Base-by-base conservation (phyloP, 306 rosid species). In the Prinsepia uniflora region DNA sequence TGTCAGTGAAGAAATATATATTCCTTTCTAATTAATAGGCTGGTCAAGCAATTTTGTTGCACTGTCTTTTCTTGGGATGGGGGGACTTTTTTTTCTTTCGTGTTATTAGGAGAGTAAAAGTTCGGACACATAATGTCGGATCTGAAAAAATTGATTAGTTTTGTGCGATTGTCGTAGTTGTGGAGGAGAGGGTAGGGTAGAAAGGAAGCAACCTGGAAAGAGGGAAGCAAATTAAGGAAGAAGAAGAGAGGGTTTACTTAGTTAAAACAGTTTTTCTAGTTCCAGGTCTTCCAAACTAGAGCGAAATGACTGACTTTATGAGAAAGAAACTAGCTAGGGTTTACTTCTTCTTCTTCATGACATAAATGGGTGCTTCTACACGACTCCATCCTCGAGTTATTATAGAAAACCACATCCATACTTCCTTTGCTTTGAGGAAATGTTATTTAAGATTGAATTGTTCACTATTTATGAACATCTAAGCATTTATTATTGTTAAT, bases 191-290 rank as follows among this genome's bases (percentile, higher is more conserved):
- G 15, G 66, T 12, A 45, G 30, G 56, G 66, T 50, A 8, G 41
- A 7, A 13, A 19, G 64, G 77, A 73, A 64, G 50, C 70, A 73
- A 52, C 70, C 56, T 24, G 22, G 71, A 64, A 60, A 36, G 34
- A 18, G 34, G 43, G 8, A 30, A 30, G 36, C 36, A 30, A 30
- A 30, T 24, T 24, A 24, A 24, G 30, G 30, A 24, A 24, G 30
- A 24, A 24, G 30, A 24, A 24, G 30, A 24, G 30, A 24, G 55
- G 36, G 58, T 7, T 53, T 20, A 24, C 20, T 2, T 56, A 10
- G 36, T 56, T 22, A 22, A 56, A 48, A 48, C 58, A 5, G 2
- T 53, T 56, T 5, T 5, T 22, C 40, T 13, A 55, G 1, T 22
- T 52, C 36, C 20, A 11, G 40, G 40, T 53, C 65, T 11, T 6